Base-by-base conservation (phyloP, 306 rosid species). In the Dalbergia oliveri region DNA sequence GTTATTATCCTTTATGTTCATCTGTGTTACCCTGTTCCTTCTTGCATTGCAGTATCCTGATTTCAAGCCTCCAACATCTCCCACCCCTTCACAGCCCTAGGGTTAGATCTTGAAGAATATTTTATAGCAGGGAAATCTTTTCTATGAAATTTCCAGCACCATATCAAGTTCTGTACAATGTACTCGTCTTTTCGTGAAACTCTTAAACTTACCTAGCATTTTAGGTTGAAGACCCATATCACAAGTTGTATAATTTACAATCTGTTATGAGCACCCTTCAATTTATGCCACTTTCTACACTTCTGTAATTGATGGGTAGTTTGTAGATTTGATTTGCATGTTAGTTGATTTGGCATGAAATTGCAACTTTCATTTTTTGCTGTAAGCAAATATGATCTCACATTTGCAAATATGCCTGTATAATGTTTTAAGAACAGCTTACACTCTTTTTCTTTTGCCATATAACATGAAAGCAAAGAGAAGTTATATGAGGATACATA, bases 51-150 rank as follows among this genome's bases (percentile, higher is more conserved):
- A 95, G 99, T 95, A 95, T 89, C 98, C 99, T 12, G 99, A 95
- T 89, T 93, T 90, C 85, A 95, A 91, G 90, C 99, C 99, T 61
- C 98, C 99, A 35, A 60, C 99, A 69, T 96, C 99, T 72, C 99
- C 99, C 35, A 68, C 90, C 9, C 99, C 99, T 15, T 88, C 99
- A 7, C 93, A 88, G 89, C 98, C 99, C 23, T 93, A 91, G 60
- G 86, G 69, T 64, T 67, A 63, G 67, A 77, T 10, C 78, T 56
- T 58, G 45, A 72, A 66, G 59, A 59, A 57, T 67, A 65, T 79
- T 71, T 73, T 60, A 62, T 44, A 51, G 68, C 77, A 62, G 84
- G 80, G 79, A 63, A 75, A 85, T 72, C 78, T 72, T 66, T 69
- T 23, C 21, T 71, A 33, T 59, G 2, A 78, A 53, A 54, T 66